Percentiles rank a stretch among this genome's conserved stretches.
phyloP scores from a whole-genome alignment of 257 asterid genomes.

The Solanum lycopersicoides region DNA sequence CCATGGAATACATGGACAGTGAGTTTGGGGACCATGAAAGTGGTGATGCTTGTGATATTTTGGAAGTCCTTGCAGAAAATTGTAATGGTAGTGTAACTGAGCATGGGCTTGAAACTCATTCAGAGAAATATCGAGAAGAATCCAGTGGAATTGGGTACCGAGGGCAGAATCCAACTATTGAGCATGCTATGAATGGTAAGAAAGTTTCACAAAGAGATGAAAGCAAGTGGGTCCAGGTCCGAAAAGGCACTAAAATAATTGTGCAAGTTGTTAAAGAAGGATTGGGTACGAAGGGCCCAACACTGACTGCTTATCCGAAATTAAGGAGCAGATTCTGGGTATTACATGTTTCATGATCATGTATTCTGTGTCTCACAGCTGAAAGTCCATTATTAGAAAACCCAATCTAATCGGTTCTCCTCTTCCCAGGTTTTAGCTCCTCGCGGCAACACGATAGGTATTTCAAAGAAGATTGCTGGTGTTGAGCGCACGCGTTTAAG shows the following conservation, averaged over 20 bases:
- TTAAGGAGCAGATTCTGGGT: conserved; percentile 98
- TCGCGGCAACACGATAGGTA: conserved; percentile 57
- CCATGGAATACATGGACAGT: conserved; percentile 47
- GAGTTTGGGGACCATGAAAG: conserved; percentile 42
- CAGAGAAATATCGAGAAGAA: conserved; percentile 19
- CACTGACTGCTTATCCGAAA: conserved; percentile 87
- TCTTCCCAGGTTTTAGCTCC: conserved; percentile 61
- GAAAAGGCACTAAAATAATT: conserved; percentile 73
- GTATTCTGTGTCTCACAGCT: conserved; percentile 12
- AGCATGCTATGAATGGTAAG: conserved; percentile 9
- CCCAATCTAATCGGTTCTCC: conserved; percentile 9
- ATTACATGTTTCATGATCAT: conserved; percentile 16
- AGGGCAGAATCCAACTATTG: conserved; percentile 8
- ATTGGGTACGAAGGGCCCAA: conserved; percentile 89
- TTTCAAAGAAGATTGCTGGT: conserved; percentile 86
- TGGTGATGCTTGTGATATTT: conserved; percentile 29
- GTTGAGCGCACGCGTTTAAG: conserved; percentile 85
- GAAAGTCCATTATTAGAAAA: background rate
- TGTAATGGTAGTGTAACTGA: conserved; percentile 45
- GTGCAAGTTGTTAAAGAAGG: conserved; percentile 98
- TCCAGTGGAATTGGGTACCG: conserved; percentile 27
- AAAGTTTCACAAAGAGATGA: conserved; percentile 16
- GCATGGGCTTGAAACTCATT: conserved; percentile 29
- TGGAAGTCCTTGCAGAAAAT: conserved; percentile 37
- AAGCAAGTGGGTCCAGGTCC: conserved; percentile 58